Evolutionary conservation across 1,284 basidiomycete species (phyloP).

Genomic region (Coniferiporia sulphurascens): DNA sequence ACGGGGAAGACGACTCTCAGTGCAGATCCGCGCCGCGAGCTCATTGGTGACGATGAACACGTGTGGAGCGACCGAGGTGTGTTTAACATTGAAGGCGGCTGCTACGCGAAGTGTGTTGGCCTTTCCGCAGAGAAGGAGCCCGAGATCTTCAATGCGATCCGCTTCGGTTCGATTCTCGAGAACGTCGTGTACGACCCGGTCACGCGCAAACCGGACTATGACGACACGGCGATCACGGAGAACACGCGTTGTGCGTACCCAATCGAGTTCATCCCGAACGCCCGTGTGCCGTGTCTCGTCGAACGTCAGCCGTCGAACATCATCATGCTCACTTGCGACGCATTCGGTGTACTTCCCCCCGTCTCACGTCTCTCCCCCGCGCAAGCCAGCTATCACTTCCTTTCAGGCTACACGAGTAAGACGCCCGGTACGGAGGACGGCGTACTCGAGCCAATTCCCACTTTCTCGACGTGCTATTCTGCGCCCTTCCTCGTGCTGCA

Average conservation of each 20-base stretch:
- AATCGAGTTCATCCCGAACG: slow-evolving; percentile 95
- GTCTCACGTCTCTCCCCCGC: slow-evolving; percentile 90
- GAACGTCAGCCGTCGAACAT: slow-evolving; percentile 89
- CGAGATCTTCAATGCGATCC: slow-evolving; percentile 95
- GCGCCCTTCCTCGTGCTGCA: slow-evolving; percentile 99
- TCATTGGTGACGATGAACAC: slow-evolving; percentile 97
- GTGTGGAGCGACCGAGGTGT: slow-evolving; percentile 98
- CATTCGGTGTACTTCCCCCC: slow-evolving; percentile 96
- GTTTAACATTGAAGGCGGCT: slow-evolving; percentile 99
- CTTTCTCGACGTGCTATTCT: slow-evolving; percentile 98
- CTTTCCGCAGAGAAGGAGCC: slow-evolving; percentile 96
- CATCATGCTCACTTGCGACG: slow-evolving; percentile 98
- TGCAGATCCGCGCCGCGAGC: slow-evolving; percentile 84
- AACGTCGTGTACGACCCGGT: slow-evolving; percentile 98
- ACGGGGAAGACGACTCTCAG: slow-evolving; percentile 98
- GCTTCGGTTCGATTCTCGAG: slow-evolving; percentile 95
- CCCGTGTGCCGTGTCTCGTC: slow-evolving; percentile 87
- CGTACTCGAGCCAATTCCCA: slow-evolving; percentile 96
- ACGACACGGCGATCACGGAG: slow-evolving; percentile 95
- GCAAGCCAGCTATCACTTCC: slow-evolving; percentile 97
- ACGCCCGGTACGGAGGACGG: slow-evolving; percentile 98
- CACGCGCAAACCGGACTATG: slow-evolving; percentile 88
- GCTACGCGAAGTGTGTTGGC: slow-evolving; percentile 99
- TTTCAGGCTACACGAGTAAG: slow-evolving; percentile 92
- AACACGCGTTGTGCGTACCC: slow-evolving; percentile 99